These are phyloP conservation scores for Neurospora intermedia DNA, from an alignment of 495 filamentous ascomycete species.

Conservation along the genomic window DNA sequence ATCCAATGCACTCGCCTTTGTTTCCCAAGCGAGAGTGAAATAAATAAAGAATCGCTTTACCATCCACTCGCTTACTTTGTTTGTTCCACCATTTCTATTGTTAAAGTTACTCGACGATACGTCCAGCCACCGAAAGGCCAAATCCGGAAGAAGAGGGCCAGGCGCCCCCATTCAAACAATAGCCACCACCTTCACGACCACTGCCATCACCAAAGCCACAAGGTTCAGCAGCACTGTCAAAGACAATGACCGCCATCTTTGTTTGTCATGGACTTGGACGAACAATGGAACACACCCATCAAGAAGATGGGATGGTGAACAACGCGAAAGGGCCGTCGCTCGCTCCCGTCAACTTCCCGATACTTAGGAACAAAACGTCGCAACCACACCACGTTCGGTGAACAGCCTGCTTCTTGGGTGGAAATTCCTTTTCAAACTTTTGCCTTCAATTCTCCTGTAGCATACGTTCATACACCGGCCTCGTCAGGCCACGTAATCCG, in stretches of 20 bases:
- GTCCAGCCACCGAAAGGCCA: not conserved
- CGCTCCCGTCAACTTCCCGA: not conserved
- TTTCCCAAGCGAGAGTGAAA: not conserved
- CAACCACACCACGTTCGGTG: not conserved
- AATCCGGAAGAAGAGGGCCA: not conserved
- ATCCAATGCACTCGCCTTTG: not conserved
- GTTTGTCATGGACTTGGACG: not conserved
- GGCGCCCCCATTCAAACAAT: not conserved
- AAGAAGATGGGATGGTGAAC: not conserved
- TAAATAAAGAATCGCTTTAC: not conserved
- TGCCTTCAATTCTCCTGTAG: not conserved
- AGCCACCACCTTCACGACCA: not conserved
- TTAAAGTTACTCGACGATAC: not conserved
- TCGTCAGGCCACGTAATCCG: not conserved
- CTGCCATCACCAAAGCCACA: too few relatives aligned
- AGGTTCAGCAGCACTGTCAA: too few relatives aligned
- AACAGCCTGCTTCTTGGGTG: not conserved
- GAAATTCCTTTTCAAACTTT: not conserved
- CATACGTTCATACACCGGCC: not conserved
- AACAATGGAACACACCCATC: not conserved
- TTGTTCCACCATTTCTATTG: not conserved
- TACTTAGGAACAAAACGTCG: not conserved
- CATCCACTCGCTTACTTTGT: not conserved
- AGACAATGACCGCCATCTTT: not conserved
- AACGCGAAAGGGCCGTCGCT: not conserved